phyloP scores from a whole-genome alignment of 257 asterid species.

The Solanum chiquidenum region DNA sequence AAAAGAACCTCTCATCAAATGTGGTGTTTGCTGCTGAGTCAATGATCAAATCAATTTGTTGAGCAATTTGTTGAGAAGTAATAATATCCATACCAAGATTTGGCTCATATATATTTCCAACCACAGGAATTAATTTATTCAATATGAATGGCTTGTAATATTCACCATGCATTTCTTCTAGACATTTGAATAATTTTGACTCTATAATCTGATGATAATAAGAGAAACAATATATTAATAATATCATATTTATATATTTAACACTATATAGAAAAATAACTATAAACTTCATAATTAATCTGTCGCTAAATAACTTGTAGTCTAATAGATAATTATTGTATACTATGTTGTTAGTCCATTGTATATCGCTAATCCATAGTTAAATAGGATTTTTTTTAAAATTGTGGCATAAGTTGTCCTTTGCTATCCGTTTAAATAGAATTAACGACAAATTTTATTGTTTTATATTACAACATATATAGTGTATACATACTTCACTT shows the following conservation, averaged over 20 bases:
- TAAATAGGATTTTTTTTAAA: background rate
- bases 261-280: background rate
- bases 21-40: conserved; percentile 43
- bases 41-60: conserved; percentile 29
- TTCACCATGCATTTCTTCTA: conserved; percentile 24
- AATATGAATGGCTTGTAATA: conserved; percentile 12
- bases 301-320: no score
- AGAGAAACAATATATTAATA: background rate
- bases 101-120: conserved; percentile 33
- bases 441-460: background rate
- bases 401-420: background rate
- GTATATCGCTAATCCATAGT: background rate
- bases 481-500: background rate
- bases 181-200: conserved; percentile 24
- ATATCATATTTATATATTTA: background rate
- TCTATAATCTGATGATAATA: background rate
- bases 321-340: background rate
- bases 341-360: no score
- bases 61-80: conserved; percentile 6
- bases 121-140: conserved; percentile 27
- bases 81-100: conserved; percentile 38
- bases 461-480: background rate
- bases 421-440: background rate
- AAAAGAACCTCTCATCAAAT: conserved; percentile 28
- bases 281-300: background rate